Conservation (phyloP, 2,329 filamentous ascomycete species). For the Diaporthe sp. region DNA sequence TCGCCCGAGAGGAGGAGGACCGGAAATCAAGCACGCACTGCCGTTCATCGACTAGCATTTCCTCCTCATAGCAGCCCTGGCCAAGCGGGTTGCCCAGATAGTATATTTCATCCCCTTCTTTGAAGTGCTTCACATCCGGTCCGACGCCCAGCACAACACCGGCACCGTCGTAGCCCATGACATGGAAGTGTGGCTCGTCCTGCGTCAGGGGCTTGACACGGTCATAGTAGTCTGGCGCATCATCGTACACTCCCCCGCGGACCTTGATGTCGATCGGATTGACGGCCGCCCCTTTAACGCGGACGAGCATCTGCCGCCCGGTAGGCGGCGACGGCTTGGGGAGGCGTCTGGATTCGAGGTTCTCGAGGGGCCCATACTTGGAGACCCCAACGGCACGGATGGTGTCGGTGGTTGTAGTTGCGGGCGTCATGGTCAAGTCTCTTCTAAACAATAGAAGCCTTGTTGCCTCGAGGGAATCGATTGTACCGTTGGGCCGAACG, state of each 20-base stretch:
- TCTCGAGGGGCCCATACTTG: slow-evolving; percentile 45
- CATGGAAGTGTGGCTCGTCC: slow-evolving; percentile 49
- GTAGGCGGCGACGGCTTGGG: slow-evolving; percentile 43
- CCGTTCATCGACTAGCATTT: slow-evolving; percentile 57
- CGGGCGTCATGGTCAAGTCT: slow-evolving; percentile 7
- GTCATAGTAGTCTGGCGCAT: slow-evolving; percentile 54
- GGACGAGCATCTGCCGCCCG: slow-evolving; percentile 48
- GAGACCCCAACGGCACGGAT: slow-evolving; percentile 47
- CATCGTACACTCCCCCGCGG: slow-evolving; percentile 53
- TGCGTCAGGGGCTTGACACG: slow-evolving; percentile 45
- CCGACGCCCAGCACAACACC: slow-evolving; percentile 55
- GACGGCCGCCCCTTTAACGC: slow-evolving; percentile 45
- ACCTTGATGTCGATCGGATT: slow-evolving; percentile 58
- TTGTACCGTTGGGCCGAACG: neutral
- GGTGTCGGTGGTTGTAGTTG: neutral
- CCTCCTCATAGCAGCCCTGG: slow-evolving; percentile 59
- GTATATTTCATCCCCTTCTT: slow-evolving; percentile 59
- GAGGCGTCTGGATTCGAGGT: slow-evolving; percentile 43
- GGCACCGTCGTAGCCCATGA: slow-evolving; percentile 60
- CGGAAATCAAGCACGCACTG: slow-evolving; percentile 35
- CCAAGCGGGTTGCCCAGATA: slow-evolving; percentile 55
- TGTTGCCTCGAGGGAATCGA: neutral
- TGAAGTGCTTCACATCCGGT: slow-evolving; percentile 52
- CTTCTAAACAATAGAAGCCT: neutral
- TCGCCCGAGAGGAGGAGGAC: neutral